Conservation (phyloP, 2,329 filamentous ascomycete species). For the Fusarium protoensiforme region DNA sequence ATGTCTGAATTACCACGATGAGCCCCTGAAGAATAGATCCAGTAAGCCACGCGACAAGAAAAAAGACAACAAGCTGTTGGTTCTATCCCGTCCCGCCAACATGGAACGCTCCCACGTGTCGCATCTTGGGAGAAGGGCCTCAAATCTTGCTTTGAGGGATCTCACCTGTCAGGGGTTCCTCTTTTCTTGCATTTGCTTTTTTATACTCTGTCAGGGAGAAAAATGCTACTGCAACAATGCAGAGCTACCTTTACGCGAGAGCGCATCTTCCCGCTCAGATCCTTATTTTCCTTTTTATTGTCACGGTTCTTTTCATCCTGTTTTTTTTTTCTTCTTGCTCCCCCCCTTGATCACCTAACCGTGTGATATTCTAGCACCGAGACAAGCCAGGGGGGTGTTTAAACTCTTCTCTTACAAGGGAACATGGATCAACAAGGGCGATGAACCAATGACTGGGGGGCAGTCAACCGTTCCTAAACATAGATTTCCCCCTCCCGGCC, state of each 20-base stretch:
- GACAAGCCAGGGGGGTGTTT: neutral
- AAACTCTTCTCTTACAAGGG: neutral
- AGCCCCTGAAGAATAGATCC: neutral
- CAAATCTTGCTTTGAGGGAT: slow-evolving; percentile 11
- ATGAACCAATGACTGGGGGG: neutral
- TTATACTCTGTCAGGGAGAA: neutral
- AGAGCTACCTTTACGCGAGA: slow-evolving; percentile 4
- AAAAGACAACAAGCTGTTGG: slow-evolving; percentile 14
- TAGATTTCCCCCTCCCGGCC: neutral
- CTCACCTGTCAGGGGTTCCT: slow-evolving; percentile 1
- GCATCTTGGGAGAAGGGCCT: slow-evolving; percentile 15
- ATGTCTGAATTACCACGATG: neutral
- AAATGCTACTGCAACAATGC: neutral
- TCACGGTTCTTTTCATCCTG: neutral
- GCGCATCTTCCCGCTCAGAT: slow-evolving; percentile 10
- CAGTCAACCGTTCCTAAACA: neutral
- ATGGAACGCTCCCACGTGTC: slow-evolving; percentile 32
- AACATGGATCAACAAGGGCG: neutral
- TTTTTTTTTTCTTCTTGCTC: neutral
- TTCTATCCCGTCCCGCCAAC: slow-evolving; percentile 27
- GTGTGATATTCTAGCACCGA: slow-evolving; percentile 3
- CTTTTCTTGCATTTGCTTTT: neutral
- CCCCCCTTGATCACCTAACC: neutral
- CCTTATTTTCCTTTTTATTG: neutral
- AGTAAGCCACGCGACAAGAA: neutral